Conservation (phyloP, 2,329 filamentous ascomycete genomes). For the Fusarium heterosporum region DNA sequence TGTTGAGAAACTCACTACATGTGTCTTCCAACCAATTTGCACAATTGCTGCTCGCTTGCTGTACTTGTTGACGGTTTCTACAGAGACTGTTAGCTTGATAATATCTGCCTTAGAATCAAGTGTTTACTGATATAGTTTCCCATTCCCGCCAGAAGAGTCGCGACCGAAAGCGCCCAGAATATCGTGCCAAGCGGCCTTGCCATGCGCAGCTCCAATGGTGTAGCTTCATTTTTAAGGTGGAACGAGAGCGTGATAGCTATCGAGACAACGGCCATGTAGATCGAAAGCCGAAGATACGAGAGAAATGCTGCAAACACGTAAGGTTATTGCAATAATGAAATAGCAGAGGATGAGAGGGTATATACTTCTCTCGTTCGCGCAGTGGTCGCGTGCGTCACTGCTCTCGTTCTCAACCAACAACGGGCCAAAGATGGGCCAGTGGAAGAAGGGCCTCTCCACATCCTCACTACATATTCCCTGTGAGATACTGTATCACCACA, state of each 20-base stretch:
- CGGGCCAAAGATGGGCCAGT: slow-evolving; percentile 71
- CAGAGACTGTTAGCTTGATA: background rate
- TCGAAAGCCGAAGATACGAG: slow-evolving; percentile 87
- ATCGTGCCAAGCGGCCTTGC: slow-evolving; percentile 85
- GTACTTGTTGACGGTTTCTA: slow-evolving; percentile 81
- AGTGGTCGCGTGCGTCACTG: slow-evolving; percentile 81
- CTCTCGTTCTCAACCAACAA: slow-evolving; percentile 79
- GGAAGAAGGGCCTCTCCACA: slow-evolving; percentile 21
- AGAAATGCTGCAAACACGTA: slow-evolving; percentile 71
- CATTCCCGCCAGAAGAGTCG: slow-evolving; percentile 81
- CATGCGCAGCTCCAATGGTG: slow-evolving; percentile 77
- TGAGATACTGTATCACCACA: background rate
- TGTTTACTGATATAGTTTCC: slow-evolving; percentile 84
- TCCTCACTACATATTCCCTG: background rate
- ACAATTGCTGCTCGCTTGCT: slow-evolving; percentile 83
- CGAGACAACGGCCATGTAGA: slow-evolving; percentile 91
- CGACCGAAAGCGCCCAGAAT: slow-evolving; percentile 85
- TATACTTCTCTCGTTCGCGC: slow-evolving; percentile 79
- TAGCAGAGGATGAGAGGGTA: background rate
- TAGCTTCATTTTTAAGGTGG: slow-evolving; percentile 82
- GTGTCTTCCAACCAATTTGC: slow-evolving; percentile 93
- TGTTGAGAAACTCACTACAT: slow-evolving; percentile 68
- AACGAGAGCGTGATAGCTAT: slow-evolving; percentile 94
- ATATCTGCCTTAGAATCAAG: background rate
- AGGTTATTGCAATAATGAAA: background rate